These are phyloP conservation scores for Starmerella lactis-condensi DNA, from an alignment of 805 yeast species.

Conservation along the genomic window DNA sequence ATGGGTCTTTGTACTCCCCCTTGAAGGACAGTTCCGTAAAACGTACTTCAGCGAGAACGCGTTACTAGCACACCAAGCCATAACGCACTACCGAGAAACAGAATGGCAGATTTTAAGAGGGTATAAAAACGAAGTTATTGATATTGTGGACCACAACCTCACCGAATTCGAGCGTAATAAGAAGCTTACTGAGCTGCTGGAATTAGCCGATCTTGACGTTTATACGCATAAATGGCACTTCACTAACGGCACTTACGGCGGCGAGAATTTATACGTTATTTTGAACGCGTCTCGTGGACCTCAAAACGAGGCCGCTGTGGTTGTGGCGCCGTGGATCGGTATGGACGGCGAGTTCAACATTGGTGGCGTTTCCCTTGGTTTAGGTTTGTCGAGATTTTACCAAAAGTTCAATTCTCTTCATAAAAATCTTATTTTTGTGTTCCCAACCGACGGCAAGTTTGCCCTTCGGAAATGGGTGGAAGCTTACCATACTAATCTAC, in stretches of 20 bases:
- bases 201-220: conserved; percentile 55
- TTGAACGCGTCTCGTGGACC: conserved; percentile 90
- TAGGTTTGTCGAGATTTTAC: conserved; percentile 64
- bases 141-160: conserved; percentile 16
- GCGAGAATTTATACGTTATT: conserved; percentile 39
- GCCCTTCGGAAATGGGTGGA: conserved; percentile 79
- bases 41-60: conserved; percentile 94
- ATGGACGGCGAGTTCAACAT: conserved; percentile 45
- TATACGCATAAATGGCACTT: conserved; percentile 26
- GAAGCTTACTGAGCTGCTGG: conserved; percentile 38
- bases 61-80: conserved; percentile 88
- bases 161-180: conserved; percentile 20
- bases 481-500: conserved; percentile 73
- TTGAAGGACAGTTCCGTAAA: conserved; percentile 61
- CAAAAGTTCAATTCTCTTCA: conserved; percentile 86
- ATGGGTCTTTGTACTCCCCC: conserved; percentile 46
- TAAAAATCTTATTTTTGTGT: conserved; percentile 72
- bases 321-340: conserved; percentile 70
- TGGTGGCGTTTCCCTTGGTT: conserved; percentile 60
- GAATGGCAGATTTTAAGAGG: conserved; percentile 91
- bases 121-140: conserved; percentile 42
- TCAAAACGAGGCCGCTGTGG: conserved; percentile 83
- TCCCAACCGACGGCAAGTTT: conserved; percentile 51
- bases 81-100: conserved; percentile 74
- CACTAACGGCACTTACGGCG: conserved; percentile 10